These are phyloP conservation scores for Bothriochloa decipiens DNA, from an alignment of 176 grass and related monocot genomes.

Conservation along the genomic window DNA sequence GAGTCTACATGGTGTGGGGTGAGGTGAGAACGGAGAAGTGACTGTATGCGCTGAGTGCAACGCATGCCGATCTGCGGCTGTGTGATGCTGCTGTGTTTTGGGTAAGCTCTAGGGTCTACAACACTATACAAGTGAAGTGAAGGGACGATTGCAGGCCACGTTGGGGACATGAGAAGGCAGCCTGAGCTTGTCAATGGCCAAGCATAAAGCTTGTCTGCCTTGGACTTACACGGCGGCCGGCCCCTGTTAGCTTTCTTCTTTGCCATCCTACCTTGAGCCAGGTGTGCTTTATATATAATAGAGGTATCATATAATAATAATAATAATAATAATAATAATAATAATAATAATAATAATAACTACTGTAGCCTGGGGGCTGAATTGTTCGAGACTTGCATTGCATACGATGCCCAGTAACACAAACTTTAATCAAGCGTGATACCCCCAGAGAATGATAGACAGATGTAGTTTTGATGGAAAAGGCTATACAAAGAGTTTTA, in stretches of 20 bases:
- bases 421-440: too few relatives aligned
- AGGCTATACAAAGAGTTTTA: too few relatives aligned
- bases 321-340: not conserved
- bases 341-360: not conserved
- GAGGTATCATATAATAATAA: not conserved
- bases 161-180: slow-evolving; percentile 29
- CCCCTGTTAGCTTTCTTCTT: not conserved
- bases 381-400: too few relatives aligned
- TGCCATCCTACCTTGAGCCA: not conserved
- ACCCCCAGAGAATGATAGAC: too few relatives aligned
- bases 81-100: not conserved
- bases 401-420: too few relatives aligned
- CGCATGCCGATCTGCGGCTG: not conserved
- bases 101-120: not conserved
- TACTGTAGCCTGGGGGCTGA: not conserved
- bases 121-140: not conserved
- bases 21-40: too few relatives aligned
- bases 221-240: not conserved
- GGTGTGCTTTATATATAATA: not conserved
- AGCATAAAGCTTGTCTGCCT: slow-evolving; percentile 32
- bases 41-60: too few relatives aligned
- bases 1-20: not conserved
- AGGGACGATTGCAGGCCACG: slow-evolving; percentile 40
- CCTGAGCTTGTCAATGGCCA: slow-evolving; percentile 9
- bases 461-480: too few relatives aligned